Conservation (phyloP, 371 early-diverging fungal species). For the Smittium culicis region DNA sequence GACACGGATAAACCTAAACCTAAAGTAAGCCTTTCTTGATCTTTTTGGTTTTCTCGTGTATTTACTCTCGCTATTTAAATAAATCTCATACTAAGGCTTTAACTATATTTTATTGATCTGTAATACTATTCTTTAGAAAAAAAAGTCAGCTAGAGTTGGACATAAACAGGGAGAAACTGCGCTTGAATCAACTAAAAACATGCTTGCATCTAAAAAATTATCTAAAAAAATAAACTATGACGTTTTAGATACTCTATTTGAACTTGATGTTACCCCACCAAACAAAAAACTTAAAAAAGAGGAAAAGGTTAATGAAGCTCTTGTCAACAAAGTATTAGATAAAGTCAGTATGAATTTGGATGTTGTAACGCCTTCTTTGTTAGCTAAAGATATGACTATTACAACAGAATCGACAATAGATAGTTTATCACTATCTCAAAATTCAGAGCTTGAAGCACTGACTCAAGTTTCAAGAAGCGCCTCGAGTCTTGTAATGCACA, state of each 20-base stretch:
- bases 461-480: neutral
- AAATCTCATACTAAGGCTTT: no score
- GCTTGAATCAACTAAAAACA: constrained; percentile 61
- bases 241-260: constrained; percentile 57
- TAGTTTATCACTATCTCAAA: neutral
- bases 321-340: neutral
- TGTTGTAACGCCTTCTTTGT: no score
- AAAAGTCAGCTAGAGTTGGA: neutral
- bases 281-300: constrained; percentile 10
- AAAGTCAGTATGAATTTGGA: neutral
- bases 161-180: constrained; percentile 36
- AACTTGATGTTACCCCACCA: constrained; percentile 14
- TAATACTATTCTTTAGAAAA: no score
- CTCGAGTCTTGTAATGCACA: neutral
- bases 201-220: constrained; percentile 45
- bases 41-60: no score
- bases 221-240: constrained; percentile 87
- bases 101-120: no score
- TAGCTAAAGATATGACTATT: neutral
- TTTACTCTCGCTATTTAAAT: no score
- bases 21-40: no score
- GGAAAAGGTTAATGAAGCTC: constrained; percentile 12
- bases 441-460: neutral
- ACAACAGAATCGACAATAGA: neutral
- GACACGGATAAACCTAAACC: constrained; percentile 16